These are phyloP conservation scores for Alectoria sarmentosa DNA, from an alignment of 495 filamentous ascomycete species.

Conservation along the genomic window DNA sequence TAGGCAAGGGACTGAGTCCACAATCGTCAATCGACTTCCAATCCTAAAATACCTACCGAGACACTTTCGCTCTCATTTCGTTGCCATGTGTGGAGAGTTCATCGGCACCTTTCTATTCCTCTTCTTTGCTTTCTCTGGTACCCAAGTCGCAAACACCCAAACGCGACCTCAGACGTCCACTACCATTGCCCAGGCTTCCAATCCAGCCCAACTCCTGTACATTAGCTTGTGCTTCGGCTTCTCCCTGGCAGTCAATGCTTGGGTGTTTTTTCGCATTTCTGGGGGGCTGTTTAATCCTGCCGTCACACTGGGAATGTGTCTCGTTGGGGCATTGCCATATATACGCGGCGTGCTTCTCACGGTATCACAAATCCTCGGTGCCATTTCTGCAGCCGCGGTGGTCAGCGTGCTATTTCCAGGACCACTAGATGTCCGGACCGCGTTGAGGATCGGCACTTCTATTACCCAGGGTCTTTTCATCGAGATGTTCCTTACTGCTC, in stretches of 20 bases:
- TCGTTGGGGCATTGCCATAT: constrained; percentile 47
- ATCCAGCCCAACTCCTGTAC: constrained; percentile 38
- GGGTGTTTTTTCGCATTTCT: constrained; percentile 59
- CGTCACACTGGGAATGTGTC: constrained; percentile 37
- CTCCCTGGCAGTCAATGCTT: constrained; percentile 57
- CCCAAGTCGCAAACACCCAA: constrained; percentile 41
- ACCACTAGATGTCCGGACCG: constrained; percentile 40
- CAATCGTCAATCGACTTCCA: constrained; percentile 13
- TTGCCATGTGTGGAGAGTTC: constrained; percentile 63
- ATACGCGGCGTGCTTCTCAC: constrained; percentile 44
- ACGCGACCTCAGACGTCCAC: constrained; percentile 9
- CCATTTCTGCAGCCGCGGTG: constrained; percentile 49
- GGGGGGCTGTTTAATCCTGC: constrained; percentile 65
- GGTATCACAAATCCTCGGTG: constrained; percentile 49
- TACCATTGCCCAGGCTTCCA: constrained; percentile 17
- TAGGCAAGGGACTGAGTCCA: constrained; percentile 2
- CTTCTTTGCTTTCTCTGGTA: constrained; percentile 72
- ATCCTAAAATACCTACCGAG: constrained; percentile 13
- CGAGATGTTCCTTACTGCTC: constrained; percentile 47
- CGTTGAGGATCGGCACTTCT: constrained; percentile 35
- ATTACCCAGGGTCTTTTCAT: constrained; percentile 48
- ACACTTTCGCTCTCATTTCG: constrained; percentile 23
- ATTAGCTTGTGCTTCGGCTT: constrained; percentile 55
- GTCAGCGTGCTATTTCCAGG: constrained; percentile 49
- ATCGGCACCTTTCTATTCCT: constrained; percentile 78